Evolutionary conservation across 2,329 filamentous ascomycete genomes (phyloP), one percentile per base, ranked within the genome.

Genomic region (Aspergillus awamori): DNA sequence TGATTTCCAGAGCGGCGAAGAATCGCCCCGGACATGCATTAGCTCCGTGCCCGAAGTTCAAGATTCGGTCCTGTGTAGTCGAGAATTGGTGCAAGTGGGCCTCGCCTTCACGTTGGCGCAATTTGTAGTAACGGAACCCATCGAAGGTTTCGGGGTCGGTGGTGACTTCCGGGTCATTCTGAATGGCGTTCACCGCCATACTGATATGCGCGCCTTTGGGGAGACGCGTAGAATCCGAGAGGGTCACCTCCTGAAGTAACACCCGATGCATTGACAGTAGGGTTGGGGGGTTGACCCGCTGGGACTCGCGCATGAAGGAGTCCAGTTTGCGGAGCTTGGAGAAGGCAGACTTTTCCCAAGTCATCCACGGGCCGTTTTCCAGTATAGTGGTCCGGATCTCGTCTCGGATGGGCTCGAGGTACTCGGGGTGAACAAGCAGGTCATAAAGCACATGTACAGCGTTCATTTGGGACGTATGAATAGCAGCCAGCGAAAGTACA

Each of bases 11-110:
- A 43, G 57, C 61, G 3, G 70, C 73, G 53, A 74, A 73, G 60
- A 71, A 73, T 4, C 73, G 65, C 4, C 73, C 73, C 1, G 73
- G 72, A 57, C 73, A 76, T 0, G 73, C 66, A 30, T 67, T 54
- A 15, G 56, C 59, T 13, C 73, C 73, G 48, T 69, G 64, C 1
- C 73, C 73, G 53, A 74, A 75, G 39, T 65, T 56, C n/a, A 65
- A 48, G 8, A 47, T 33, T n/a, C 39, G 39, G 11, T 28, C 24
- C 7, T 48, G 39, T 11, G 45, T 48, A 8, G 45, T 48, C 8
- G 45, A 24, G 17, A 28, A 48, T 28, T 48, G 45, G 20, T 43
- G 39, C 7, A 15, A 15, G 6, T 43, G 39, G 2, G 39, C 13
- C n/a, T 43, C 53, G 22, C 26, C 26, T 13, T 47, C 15, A 22